phyloP scores from a whole-genome alignment of 2,329 filamentous ascomycete species.

The Monilinia vaccinii-corymbosi region DNA sequence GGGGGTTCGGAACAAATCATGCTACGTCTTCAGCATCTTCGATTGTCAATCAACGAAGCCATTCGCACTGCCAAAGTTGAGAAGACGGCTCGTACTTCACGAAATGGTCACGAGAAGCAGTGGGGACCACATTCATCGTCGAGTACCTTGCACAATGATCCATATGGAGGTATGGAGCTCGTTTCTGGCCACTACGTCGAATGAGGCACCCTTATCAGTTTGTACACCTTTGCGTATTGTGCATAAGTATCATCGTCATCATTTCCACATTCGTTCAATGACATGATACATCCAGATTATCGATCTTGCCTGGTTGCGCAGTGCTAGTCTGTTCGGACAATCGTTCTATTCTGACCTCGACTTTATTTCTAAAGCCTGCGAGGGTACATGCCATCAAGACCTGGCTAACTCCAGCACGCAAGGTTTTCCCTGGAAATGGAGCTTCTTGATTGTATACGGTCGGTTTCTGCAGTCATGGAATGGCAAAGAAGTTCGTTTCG shows the following conservation, averaged over 20 bases:
- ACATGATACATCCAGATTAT: background rate
- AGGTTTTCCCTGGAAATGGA: background rate
- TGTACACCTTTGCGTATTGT: background rate
- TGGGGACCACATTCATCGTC: slow-evolving; percentile 12
- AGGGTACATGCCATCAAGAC: background rate
- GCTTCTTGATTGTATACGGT: background rate
- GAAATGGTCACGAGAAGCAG: slow-evolving; percentile 8
- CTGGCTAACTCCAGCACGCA: background rate
- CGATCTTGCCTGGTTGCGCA: background rate
- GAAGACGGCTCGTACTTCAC: slow-evolving; percentile 6
- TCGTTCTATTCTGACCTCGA: background rate
- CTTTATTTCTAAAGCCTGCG: background rate
- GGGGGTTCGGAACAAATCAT: slow-evolving; percentile 25
- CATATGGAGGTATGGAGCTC: slow-evolving; percentile 20
- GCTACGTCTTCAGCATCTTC: slow-evolving; percentile 24
- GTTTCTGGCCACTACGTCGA: slow-evolving; percentile 17
- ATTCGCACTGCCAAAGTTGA: slow-evolving; percentile 15
- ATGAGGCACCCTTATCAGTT: background rate
- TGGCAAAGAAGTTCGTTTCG: background rate
- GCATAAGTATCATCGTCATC: background rate
- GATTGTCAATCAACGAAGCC: slow-evolving; percentile 19
- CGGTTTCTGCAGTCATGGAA: background rate
- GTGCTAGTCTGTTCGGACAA: background rate
- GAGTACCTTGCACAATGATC: slow-evolving; percentile 10
- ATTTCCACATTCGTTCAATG: background rate